These are phyloP conservation scores for Rosa multiflora DNA, from an alignment of 306 rosid genomes.

Conservation along the genomic window DNA sequence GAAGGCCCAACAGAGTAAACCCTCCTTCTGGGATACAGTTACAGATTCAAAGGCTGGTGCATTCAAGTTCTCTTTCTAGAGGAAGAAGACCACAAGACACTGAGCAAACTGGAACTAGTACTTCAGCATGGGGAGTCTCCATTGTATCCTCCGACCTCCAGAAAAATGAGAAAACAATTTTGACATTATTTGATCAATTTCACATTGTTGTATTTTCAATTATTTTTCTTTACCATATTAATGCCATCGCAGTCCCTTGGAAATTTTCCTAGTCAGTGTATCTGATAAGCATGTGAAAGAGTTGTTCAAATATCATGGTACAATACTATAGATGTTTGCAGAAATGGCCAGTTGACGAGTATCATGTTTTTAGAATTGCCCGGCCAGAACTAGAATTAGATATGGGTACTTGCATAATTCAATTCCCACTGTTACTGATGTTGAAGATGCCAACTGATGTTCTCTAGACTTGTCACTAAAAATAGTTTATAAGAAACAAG, in stretches of 20 bases:
- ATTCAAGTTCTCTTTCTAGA: conserved; percentile 83
- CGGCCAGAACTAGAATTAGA: not conserved
- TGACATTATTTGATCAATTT: not conserved
- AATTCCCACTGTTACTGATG: not conserved
- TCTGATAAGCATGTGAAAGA: not conserved
- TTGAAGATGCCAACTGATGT: not conserved
- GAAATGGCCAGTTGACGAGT: not conserved
- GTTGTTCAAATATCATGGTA: not conserved
- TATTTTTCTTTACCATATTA: not conserved
- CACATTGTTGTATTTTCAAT: not conserved
- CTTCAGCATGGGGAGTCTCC: not conserved
- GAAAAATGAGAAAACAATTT: conserved; percentile 10
- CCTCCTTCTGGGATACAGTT: conserved; percentile 79
- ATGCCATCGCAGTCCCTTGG: not conserved
- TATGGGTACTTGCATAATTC: not conserved
- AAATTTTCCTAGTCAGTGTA: not conserved
- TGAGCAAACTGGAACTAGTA: not conserved
- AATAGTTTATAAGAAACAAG: not conserved
- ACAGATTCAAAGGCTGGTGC: conserved; percentile 69
- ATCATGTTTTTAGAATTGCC: not conserved
- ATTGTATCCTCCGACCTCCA: not conserved
- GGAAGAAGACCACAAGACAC: not conserved
- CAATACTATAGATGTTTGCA: not conserved
- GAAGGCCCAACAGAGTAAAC: conserved; percentile 50
- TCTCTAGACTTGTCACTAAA: not conserved